Base-by-base conservation (phyloP, 331 rosid genomes). In the Quercus phellos region DNA sequence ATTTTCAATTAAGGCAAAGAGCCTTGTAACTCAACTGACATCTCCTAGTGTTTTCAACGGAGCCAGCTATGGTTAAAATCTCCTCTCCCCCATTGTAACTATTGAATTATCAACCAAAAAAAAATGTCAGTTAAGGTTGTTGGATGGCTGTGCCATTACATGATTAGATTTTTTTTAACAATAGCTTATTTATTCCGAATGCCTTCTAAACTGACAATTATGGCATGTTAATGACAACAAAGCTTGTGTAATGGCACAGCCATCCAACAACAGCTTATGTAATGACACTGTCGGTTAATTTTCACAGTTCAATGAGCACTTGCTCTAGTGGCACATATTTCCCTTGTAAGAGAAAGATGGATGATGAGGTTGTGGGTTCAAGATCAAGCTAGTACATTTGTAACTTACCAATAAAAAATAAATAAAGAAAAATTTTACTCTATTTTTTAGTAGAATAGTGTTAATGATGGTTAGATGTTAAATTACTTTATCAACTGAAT, bases 401-500 rank as follows among this genome's bases (percentile, higher is more conserved):
- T 12, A 46, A 46, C 53, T 11, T 46, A 12, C 34, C 43, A 17
- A 17, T 27, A 26, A 29, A 61, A 13, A 61, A 27, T 12, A 13
- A 7, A 61, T 12, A 13, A 19, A 27, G 4, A 27, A 32, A 29
- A 29, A 16, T 6, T 30, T 30, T 10, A 29, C 46, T 64, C 24
- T 2, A 61, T 4, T 61, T 5, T 61, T 64, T 30, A 14, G 53
- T 29, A 58, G 12, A 30, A 6, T 64, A 17, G 24, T 64, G n/a
- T 16, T 30, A 16, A 30, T 18, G 70, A 4, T 27, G 46, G 66
- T 27, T 35, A 56, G 14, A n/a, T 79, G 59, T 51, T 75, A 30
- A 72, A 43, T 79, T 35, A n/a, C 75, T 68, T 77, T 77, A 51
- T 35, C 11, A 42, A 42, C 60, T 46, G 1, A 59, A 63, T 68